Conservation (phyloP, 805 yeast genomes). For the Candida chauliodis region DNA sequence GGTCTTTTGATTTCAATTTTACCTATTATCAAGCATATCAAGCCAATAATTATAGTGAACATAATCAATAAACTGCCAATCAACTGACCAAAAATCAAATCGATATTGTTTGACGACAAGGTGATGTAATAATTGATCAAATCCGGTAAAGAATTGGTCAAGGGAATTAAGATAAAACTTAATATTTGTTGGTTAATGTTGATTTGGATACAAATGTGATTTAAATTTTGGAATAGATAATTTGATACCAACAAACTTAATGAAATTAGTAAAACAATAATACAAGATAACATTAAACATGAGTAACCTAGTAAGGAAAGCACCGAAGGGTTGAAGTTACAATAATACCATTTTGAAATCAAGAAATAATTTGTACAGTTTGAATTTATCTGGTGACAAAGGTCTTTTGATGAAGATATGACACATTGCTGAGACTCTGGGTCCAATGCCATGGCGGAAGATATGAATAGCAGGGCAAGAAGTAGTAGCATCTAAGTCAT, state of each 20-base stretch:
- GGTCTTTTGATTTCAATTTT: slow-evolving; percentile 22
- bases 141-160: slow-evolving; percentile 37
- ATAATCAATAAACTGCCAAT: slow-evolving; percentile 33
- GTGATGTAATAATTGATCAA: slow-evolving; percentile 32
- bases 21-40: slow-evolving; percentile 20
- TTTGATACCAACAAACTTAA: slow-evolving; percentile 34
- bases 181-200: slow-evolving; percentile 26
- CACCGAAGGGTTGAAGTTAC: slow-evolving; percentile 15
- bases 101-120: slow-evolving; percentile 24
- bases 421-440: slow-evolving; percentile 2
- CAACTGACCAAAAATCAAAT: slow-evolving; percentile 35
- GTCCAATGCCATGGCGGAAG: not conserved
- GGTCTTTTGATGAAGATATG: not conserved
- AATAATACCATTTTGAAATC: slow-evolving; percentile 27
- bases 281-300: slow-evolving; percentile 12
- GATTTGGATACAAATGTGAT: slow-evolving; percentile 21
- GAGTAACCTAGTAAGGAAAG: slow-evolving; percentile 10
- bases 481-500: not conserved
- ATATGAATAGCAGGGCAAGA: not conserved
- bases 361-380: slow-evolving; percentile 23
- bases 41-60: slow-evolving; percentile 32
- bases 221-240: slow-evolving; percentile 29
- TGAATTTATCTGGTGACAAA: slow-evolving; percentile 16
- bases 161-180: slow-evolving; percentile 32
- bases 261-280: slow-evolving; percentile 21